Percentiles rank a stretch among this genome's conserved stretches.
Evolutionary conservation across 192 early-diverging fungal species (phyloP).

Genomic region (Chytriomyces sp.): DNA sequence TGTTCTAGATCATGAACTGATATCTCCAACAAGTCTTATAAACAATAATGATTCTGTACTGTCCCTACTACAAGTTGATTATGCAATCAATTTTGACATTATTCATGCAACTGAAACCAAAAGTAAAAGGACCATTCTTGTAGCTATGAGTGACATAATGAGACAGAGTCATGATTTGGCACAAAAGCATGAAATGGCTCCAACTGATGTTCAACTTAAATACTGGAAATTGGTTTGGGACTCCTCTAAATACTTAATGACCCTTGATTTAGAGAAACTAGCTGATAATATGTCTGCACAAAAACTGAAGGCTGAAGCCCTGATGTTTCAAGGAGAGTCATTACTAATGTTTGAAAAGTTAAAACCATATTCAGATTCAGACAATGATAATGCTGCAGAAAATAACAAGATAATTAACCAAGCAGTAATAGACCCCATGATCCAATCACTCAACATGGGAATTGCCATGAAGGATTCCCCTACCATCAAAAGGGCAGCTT

Average conservation of each 20-base stretch:
- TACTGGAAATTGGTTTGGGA: slow-evolving; percentile 34
- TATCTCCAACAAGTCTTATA: slow-evolving; percentile 4
- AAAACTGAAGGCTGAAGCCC: slow-evolving; percentile 27
- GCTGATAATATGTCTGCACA: background rate
- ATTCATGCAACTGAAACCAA: slow-evolving; percentile 12
- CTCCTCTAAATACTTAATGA: slow-evolving; percentile 20
- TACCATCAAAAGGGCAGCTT: slow-evolving; percentile 16
- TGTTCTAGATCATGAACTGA: slow-evolving; percentile 30
- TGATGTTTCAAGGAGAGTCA: slow-evolving; percentile 17
- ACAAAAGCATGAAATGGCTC: background rate
- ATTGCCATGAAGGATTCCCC: slow-evolving; percentile 12
- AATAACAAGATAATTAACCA: slow-evolving; percentile 7
- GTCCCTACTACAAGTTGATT: slow-evolving; percentile 9
- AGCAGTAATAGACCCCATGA: slow-evolving; percentile 10
- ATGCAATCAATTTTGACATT: slow-evolving; percentile 26
- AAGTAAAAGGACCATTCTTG: slow-evolving; percentile 15
- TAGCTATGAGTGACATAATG: slow-evolving; percentile 24
- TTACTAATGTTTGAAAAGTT: slow-evolving; percentile 13
- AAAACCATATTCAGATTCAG: background rate
- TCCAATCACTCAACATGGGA: slow-evolving; percentile 22
- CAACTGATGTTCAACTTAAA: background rate
- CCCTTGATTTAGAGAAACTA: slow-evolving; percentile 8
- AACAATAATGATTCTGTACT: slow-evolving; percentile 10
- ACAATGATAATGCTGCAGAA: background rate
- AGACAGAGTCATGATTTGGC: slow-evolving; percentile 12